phyloP scores from a whole-genome alignment of 495 filamentous ascomycete genomes.

The Monascus purpureus region DNA sequence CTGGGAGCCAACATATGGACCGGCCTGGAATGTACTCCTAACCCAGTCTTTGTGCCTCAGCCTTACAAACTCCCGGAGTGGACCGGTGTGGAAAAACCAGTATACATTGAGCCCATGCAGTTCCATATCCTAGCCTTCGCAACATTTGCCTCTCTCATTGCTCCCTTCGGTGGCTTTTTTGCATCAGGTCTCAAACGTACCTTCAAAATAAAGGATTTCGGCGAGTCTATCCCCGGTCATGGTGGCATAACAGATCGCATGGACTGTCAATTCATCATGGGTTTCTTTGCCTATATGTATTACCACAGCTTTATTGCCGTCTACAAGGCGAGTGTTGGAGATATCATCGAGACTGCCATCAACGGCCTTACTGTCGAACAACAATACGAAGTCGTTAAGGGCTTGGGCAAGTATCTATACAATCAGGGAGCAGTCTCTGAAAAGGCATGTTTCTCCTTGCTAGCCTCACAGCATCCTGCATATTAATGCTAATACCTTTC shows the following conservation, averaged over 20 bases:
- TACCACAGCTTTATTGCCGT: slow-evolving; percentile 94
- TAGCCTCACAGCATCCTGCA: not conserved
- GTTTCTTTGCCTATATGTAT: slow-evolving; percentile 95
- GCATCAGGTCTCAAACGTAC: slow-evolving; percentile 95
- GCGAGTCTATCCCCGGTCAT: slow-evolving; percentile 93
- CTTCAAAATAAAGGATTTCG: slow-evolving; percentile 99
- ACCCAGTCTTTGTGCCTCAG: slow-evolving; percentile 76
- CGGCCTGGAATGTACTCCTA: slow-evolving; percentile 83
- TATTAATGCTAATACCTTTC: slow-evolving; percentile 2
- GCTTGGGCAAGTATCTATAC: slow-evolving; percentile 69
- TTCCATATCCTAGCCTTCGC: slow-evolving; percentile 86
- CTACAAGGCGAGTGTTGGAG: slow-evolving; percentile 65
- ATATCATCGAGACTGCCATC: slow-evolving; percentile 78
- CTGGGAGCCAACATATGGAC: slow-evolving; percentile 86
- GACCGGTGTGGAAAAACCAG: slow-evolving; percentile 43
- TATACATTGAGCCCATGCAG: slow-evolving; percentile 76
- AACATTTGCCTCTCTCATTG: slow-evolving; percentile 91
- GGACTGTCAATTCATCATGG: slow-evolving; percentile 99
- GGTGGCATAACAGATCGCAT: slow-evolving; percentile 98
- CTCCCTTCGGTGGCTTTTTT: slow-evolving; percentile 97
- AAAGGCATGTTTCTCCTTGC: slow-evolving; percentile 32
- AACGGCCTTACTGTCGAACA: slow-evolving; percentile 71
- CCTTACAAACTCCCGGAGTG: slow-evolving; percentile 67
- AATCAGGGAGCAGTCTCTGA: slow-evolving; percentile 64
- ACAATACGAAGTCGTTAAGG: slow-evolving; percentile 76